These are phyloP conservation scores for Papiliotrema flavescens DNA, from an alignment of 1,284 basidiomycete species.

Conservation along the genomic window DNA sequence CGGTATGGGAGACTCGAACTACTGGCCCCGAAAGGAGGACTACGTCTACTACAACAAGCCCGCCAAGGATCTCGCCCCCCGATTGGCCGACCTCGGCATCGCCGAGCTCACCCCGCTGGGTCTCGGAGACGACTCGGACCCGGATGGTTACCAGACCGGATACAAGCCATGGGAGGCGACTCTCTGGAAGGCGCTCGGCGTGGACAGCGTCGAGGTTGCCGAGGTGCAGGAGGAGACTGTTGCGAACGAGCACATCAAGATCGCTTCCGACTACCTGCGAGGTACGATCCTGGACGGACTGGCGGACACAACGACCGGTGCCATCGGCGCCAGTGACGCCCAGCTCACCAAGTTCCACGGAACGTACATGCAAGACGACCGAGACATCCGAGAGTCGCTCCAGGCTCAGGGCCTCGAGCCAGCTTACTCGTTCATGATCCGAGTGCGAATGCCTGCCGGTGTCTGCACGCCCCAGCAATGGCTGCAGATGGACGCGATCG, in stretches of 20 bases:
- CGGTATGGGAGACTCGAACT: conserved; percentile 96
- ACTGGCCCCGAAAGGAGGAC: conserved; percentile 97
- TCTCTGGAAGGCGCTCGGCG: conserved; percentile 91
- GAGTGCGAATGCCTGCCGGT: conserved; percentile 91
- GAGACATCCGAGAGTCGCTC: conserved; percentile 96
- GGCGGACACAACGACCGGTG: conserved; percentile 79
- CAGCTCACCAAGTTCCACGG: conserved; percentile 99
- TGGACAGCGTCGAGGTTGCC: conserved; percentile 80
- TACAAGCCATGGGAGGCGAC: conserved; percentile 93
- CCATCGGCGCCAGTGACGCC: conserved; percentile 81
- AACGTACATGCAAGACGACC: conserved; percentile 95
- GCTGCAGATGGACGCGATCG: conserved; percentile 92
- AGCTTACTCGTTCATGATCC: conserved; percentile 98
- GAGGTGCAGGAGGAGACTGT: conserved; percentile 95
- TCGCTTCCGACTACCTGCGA: conserved; percentile 87
- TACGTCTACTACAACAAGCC: conserved; percentile 98
- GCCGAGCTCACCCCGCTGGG: conserved; percentile 70
- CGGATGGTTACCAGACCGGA: conserved; percentile 92
- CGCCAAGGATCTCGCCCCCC: conserved; percentile 80
- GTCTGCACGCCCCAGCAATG: conserved; percentile 90
- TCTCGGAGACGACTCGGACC: conserved; percentile 95
- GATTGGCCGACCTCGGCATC: conserved; percentile 71
- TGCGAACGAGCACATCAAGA: conserved; percentile 99
- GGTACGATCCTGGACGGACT: conserved; percentile 94
- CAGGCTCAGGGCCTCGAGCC: conserved; percentile 90